Base-by-base conservation (phyloP, 495 filamentous ascomycete species). In the Penicillium bovifimosum region DNA sequence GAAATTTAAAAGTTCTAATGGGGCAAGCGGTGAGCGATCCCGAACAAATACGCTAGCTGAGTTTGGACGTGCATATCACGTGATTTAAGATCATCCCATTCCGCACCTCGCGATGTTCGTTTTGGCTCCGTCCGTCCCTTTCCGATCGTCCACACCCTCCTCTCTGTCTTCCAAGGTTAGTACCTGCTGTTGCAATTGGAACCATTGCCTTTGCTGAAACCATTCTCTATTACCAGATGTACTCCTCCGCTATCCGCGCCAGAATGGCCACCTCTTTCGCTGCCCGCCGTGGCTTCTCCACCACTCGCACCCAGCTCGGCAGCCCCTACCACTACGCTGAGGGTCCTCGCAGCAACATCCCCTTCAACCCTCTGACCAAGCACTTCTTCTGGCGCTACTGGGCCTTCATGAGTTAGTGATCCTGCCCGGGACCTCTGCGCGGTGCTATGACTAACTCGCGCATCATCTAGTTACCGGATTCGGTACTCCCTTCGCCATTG, bases 271-370 rank as follows among this genome's bases (percentile, higher is more conserved):
- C 79, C 71, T 50, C 48, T 18, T 65, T 84, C 63, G 80, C 90
- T 73, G 82, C 85, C 80, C 89, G 91, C 76, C 91, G 93, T 67
- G 90, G 87, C 75, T 95, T 98, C 83, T 86, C 90, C 73, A 84
- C 89, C 67, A 95, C 91, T 68, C 86, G 88, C 58, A 75, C 86
- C 69, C 92, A 87, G 73, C 74, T 93, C 60, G 82, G 81, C 52
- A 93, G 89, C 65, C 91, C 91, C 26, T 95, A 95, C 81, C 93
- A 98, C 80, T 98, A 98, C 78, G 87, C 91, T 54, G 95, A 97
- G 79, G 95, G 93, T 47, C 93, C 95, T 62, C 84, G 84, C 66
- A 84, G 80, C 78, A 96, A 96, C 80, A 75, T 98, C 53, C 93
- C 93, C 54, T 98, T 98, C 85, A 95, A 98, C 80, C 85, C 95